Evolutionary conservation across 768 basidiomycete genomes (phyloP), one percentile per base, ranked within the genome.

Genomic region (Leccinum subtestaceum): DNA sequence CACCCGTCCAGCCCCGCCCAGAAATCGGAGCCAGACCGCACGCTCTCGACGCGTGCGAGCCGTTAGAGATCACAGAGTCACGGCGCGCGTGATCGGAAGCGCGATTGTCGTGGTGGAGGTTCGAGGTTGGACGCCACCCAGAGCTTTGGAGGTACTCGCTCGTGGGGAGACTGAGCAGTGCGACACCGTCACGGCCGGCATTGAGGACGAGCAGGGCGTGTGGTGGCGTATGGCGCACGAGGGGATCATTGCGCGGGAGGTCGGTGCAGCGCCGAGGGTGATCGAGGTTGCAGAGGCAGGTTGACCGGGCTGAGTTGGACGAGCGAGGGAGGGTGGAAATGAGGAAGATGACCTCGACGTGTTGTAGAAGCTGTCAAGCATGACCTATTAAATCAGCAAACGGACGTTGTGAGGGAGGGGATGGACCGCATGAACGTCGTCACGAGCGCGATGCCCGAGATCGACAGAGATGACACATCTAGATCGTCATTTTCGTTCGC

Each of bases 401-500:
- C 25, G 25, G 25, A 25, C 25, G 25, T 25, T 25, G 25, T 25
- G 25, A 25, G 29, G 47, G 56, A 40, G 60, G 53, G 63, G 65
- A 78, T 87, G 65, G 71, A 92, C 91, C 72, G 84, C 85, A 80
- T 93, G 86, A 48, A 90, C 84, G 15, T 89, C 91, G 67, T 91
- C 89, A 57, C 86, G 80, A 19, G 85, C 84, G 36, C 84, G 84
- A 19, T 89, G 78, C 13, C 89, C 88, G 12, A 92, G 79, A 68
- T 93, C 91, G 46, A 93, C 75, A 58, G 89, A 91, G 71, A 94
- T 85, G 6, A 91, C 88, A 59, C 89, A 91, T 65, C 89, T 85
- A 58, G 84, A 81, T 59, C 91, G 80, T 91, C 92, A 93, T 65
- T 88, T 90, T 29, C 88, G 82, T 67, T 93, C 91, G 3, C 86